A percentile compares a stretch with the other conserved stretches of the same genome.
Conservation (phyloP, 306 rosid species). For the Alnus rubra region DNA sequence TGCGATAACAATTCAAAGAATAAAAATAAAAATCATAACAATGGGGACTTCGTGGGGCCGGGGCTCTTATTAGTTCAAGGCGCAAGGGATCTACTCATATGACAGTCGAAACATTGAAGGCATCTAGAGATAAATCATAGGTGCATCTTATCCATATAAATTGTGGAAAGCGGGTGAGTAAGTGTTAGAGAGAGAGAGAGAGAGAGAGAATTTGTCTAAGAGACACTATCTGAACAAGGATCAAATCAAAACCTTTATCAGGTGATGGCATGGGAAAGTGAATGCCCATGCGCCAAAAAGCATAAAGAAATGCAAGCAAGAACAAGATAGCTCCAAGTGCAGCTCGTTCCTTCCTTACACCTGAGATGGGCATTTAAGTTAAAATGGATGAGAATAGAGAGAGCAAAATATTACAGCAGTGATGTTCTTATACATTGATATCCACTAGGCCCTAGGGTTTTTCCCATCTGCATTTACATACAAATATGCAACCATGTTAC, state of each 20-base stretch:
- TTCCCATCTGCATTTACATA: not conserved
- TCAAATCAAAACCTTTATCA: slow-evolving; percentile 57
- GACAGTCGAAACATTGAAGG: not conserved
- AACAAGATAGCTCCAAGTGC: slow-evolving; percentile 74
- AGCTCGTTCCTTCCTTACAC: slow-evolving; percentile 75
- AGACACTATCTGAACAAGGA: not conserved
- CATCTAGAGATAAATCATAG: not conserved
- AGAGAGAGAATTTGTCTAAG: not conserved
- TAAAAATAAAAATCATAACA: not conserved
- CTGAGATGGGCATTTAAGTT: slow-evolving; percentile 30
- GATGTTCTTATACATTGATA: not conserved
- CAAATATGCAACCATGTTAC: not conserved
- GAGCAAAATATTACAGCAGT: not conserved
- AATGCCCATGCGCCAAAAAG: slow-evolving; percentile 95
- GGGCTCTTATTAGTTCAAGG: not conserved
- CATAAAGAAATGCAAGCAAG: slow-evolving; percentile 82
- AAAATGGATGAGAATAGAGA: not conserved
- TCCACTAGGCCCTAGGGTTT: not conserved
- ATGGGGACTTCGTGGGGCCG: not conserved
- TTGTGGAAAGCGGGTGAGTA: not conserved
- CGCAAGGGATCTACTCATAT: not conserved
- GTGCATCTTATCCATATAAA: not conserved
- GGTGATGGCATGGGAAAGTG: slow-evolving; percentile 98
- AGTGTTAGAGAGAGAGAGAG: slow-evolving; percentile 1
- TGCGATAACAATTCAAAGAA: not conserved